Conservation (phyloP, 2,329 filamentous ascomycete species). For the Neofusicoccum ribis region DNA sequence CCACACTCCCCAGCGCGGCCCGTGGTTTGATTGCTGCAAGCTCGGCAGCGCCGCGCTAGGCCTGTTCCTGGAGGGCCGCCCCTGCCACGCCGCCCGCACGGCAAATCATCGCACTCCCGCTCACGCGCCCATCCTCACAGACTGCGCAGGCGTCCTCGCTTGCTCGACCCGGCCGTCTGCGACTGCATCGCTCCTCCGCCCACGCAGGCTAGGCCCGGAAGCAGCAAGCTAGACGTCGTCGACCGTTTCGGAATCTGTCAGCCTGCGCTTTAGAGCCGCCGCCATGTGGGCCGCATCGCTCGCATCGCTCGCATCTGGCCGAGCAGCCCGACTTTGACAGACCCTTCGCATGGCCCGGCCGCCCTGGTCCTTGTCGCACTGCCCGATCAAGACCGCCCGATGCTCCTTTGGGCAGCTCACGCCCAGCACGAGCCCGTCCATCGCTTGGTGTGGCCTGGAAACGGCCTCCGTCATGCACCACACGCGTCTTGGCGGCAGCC, state of each 20-base stretch:
- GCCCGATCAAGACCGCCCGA: neutral
- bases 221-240: neutral
- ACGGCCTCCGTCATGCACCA: neutral
- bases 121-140: neutral
- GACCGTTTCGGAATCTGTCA: slow-evolving; percentile 13
- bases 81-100: neutral
- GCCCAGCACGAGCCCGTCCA: neutral
- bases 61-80: neutral
- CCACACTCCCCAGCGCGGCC: neutral
- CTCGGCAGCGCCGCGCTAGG: neutral
- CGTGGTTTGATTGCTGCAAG: neutral
- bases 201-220: too few relatives aligned
- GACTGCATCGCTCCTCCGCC: neutral
- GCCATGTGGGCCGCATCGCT: neutral
- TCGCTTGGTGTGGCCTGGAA: neutral
- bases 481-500: neutral
- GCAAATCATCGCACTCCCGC: neutral
- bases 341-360: neutral
- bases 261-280: neutral
- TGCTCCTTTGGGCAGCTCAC: neutral
- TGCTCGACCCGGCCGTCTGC: neutral
- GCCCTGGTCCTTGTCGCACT: neutral
- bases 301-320: neutral
- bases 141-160: neutral
- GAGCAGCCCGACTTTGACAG: neutral